Evolutionary conservation across 495 filamentous ascomycete genomes (phyloP), one percentile per base, ranked within the genome.

Genomic region (Astrothelium macrocarpum): DNA sequence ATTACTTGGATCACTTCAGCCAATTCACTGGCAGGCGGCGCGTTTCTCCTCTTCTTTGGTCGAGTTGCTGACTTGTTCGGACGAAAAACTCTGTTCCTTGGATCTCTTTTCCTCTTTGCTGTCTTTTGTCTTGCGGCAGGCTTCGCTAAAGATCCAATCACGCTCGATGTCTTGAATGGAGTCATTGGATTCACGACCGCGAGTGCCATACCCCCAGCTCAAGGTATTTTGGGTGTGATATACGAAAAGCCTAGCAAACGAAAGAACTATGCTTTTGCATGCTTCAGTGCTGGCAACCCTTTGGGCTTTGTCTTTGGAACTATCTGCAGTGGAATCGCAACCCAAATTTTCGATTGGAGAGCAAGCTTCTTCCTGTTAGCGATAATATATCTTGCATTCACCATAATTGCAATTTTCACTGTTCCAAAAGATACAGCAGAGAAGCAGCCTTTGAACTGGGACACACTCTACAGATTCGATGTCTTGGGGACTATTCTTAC

Each of bases 11-110:
- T 89, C n/a, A 81, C 78, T 2, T 68, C 66, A 1, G 59, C 68
- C 11, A 53, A 18, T 5, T 65, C 65, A 34, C 78, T 91, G 45
- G 82, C 84, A 2, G 85, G 86, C 58, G 89, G 87, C 45, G 83
- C 87, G 32, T 87, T 91, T 67, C 74, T 91, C 32, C 76, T 92
- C 14, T 80, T 89, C 60, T 90, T 87, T 77, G 89, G 88, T 42
- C 83, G 85, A 67, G 74, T 91, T 32, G 85, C 83, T 20, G 88
- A 91, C 68, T 82, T 90, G 64, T 89, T 89, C 66, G 89, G 87
- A 32, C 86, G 87, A 62, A 83, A 86, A 65, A 73, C 73, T 2
- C 80, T 91, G 53, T 90, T 90, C 74, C 81, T 90, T 28, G 75
- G 76, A 32, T 84, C 84, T 23, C 85, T 87, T 66, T 81, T 81